Conservation (phyloP, 164 flowering plant species). For the Magnolia officinalis region DNA sequence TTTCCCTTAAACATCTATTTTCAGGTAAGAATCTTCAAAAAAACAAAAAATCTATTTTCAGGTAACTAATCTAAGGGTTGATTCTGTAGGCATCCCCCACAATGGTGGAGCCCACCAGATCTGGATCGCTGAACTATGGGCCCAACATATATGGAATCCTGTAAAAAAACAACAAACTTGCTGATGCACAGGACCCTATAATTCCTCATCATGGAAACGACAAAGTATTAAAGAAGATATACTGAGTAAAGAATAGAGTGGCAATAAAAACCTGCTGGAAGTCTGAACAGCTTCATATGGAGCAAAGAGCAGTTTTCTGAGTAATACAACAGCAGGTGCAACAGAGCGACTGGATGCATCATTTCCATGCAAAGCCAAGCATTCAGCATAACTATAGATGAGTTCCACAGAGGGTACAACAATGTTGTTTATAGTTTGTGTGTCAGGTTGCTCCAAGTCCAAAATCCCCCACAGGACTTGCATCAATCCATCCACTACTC, state of each 20-base stretch:
- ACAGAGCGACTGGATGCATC: conserved; percentile 56
- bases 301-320: conserved; percentile 79
- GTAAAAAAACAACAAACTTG: background rate
- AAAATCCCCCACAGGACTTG: conserved; percentile 94
- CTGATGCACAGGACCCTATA: background rate
- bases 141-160: background rate
- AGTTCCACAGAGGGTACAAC: conserved; percentile 92
- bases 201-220: background rate
- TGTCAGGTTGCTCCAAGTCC: conserved; percentile 88
- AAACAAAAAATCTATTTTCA: too few species aligned
- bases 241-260: background rate
- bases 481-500: conserved; percentile 91
- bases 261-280: conserved; percentile 74
- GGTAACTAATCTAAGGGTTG: background rate
- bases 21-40: too few species aligned
- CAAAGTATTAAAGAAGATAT: background rate
- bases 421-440: conserved; percentile 89
- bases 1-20: too few species aligned
- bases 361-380: conserved; percentile 73
- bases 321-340: conserved; percentile 78
- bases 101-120: background rate
- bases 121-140: background rate
- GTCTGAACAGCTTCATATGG: conserved; percentile 89
- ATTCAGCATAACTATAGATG: conserved; percentile 94
- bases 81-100: background rate